Evolutionary conservation across 2,329 filamentous ascomycete species (phyloP), one percentile per base, ranked within the genome.

Genomic region (Colletotrichum euphorbiae): DNA sequence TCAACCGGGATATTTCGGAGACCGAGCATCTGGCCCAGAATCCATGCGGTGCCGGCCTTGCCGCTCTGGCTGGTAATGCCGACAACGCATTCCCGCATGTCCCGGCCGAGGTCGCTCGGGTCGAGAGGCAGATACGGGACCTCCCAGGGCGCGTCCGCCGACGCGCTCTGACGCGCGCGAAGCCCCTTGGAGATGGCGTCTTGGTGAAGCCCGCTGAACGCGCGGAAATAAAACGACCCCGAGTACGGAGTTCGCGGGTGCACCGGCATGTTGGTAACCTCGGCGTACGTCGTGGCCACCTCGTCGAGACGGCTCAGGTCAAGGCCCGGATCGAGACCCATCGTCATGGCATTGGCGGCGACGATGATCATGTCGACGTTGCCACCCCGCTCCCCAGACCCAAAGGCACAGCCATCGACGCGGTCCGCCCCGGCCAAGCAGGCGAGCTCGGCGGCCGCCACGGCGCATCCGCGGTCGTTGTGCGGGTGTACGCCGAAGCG

Each of bases 401-500:
- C 42, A n/a, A 45, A 45, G 8, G n/a, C 8, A n/a, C 42, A 45
- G 42, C 42, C 42, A 9, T 45, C 42, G 5, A 45, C 42, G n/a
- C 42, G 42, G 42, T 45, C 42, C 9, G 42, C 42, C 42, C 42
- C 42, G n/a, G 42, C 42, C 42, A 45, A 9, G 5, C 15, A n/a
- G 42, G 8, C 42, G 8, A 45, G 15, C 15, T 45, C 42, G 7
- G 42, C 42, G 5, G 42, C 42, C n/a, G 42, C 42, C 9, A 45
- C 42, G n/a, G 8, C 42, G 73, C 92, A 97, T 24, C 95, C 95
- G 71, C 95, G 87, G 79, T 98, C 95, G 76, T 98, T 98, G 81
- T 98, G 95, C 9, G 93, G 92, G 79, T 98, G 95, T 61, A 98
- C 86, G 69, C 92, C n/a, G n/a, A n/a, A n/a, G n/a, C n/a, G n/a